Conservation (phyloP, 2,329 filamentous ascomycete species). For the Chaetomiaceae sp. region DNA sequence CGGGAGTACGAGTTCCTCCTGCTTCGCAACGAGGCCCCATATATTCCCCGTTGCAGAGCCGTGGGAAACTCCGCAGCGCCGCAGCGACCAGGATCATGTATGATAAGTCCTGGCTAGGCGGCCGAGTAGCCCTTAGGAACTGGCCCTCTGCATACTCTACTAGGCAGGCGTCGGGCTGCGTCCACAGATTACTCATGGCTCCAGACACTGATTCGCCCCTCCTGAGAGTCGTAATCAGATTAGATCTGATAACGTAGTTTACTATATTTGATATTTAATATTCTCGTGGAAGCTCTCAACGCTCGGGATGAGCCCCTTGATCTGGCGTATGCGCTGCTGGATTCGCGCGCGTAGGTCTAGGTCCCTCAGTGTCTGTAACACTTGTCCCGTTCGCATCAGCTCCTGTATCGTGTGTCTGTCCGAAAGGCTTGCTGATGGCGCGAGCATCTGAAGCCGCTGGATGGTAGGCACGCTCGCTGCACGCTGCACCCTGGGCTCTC, state of each 20-base stretch:
- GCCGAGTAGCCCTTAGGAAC: background rate
- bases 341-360: background rate
- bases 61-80: background rate
- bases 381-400: background rate
- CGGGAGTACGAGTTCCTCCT: background rate
- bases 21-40: background rate
- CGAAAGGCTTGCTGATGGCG: background rate
- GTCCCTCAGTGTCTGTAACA: background rate
- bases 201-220: background rate
- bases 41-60: background rate
- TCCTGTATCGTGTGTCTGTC: background rate
- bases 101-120: background rate
- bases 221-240: background rate
- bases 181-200: background rate
- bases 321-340: background rate
- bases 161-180: background rate
- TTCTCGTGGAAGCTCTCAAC: background rate
- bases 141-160: background rate
- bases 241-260: background rate
- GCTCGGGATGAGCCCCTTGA: background rate
- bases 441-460: background rate
- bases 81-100: background rate
- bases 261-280: background rate
- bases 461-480: background rate
- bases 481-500: background rate